Evolutionary conservation across 257 asterid genomes (phyloP).

Genomic region (Rhazya stricta): DNA sequence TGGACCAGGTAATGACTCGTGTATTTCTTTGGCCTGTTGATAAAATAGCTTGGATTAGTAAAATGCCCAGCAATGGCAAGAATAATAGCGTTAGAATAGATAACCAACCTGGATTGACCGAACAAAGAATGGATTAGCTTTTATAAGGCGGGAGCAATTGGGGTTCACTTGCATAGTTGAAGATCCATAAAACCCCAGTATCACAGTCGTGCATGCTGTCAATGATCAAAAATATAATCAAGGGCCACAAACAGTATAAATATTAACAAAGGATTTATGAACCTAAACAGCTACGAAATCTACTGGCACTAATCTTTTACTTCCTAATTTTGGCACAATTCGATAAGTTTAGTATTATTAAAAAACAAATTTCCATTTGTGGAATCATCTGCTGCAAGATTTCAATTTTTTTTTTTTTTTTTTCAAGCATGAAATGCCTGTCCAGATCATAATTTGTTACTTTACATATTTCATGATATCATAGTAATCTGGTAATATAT

Average conservation of each 20-base stretch:
- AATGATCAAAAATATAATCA: constrained; percentile 7
- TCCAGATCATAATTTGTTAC: background rate
- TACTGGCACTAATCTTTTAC: background rate
- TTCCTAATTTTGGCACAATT: background rate
- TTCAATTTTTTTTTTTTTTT: background rate
- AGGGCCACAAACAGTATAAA: background rate
- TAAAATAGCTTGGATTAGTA: background rate
- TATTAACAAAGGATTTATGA: background rate
- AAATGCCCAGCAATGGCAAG: background rate
- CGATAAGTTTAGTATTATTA: background rate
- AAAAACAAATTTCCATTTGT: background rate
- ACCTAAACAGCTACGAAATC: background rate
- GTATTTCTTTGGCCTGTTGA: constrained; percentile 18
- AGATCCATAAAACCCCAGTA: constrained; percentile 27
- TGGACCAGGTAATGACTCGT: constrained; percentile 13
- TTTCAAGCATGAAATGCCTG: background rate
- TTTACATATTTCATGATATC: too few species aligned
- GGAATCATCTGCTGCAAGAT: background rate
- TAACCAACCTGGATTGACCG: constrained; percentile 18
- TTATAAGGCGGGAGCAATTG: constrained; percentile 15
- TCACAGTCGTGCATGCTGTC: constrained; percentile 22
- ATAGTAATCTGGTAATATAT: background rate
- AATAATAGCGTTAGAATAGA: too few species aligned
- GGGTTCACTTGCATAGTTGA: constrained; percentile 21
- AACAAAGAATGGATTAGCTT: constrained; percentile 22